Evolutionary conservation across 176 grass and related monocot genomes (phyloP), one percentile per base, ranked within the genome.

Genomic region (Zizania latifolia): DNA sequence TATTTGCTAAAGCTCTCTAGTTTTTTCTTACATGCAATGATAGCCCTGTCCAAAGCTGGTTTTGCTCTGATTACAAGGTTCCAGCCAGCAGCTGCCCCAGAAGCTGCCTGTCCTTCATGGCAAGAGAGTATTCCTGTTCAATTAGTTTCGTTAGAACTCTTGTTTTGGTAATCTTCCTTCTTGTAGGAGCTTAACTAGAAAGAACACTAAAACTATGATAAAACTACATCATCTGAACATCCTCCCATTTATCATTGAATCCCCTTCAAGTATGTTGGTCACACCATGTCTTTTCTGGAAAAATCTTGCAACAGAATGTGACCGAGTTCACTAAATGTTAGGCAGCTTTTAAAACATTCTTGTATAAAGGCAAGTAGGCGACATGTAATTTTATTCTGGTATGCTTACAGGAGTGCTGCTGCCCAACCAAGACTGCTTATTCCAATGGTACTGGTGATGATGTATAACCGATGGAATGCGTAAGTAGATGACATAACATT

Each of bases 391-490:
- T 68, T 72, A n/a, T 67, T 55, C 19, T 53, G 54, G 28, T 5
- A 44, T 70, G 33, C 43, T 72, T 89, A 62, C 91, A 99, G 91
- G 89, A 87, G 95, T 0, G 94, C 94, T 45, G 86, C 78, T 81
- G 91, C 84, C 43, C 94, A 94, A 84, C 94, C 94, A 70, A 85
- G 94, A 65, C 78, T 98, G 66, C 71, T 98, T 70, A 88, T 98
- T 89, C 94, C 91, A 59, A 72, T 92, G 65, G 69, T 71, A 21
- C 86, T 99, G 31, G 89, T 94, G 59, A 92, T 99, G 95, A 81
- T 90, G 81, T 94, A 84, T 68, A 94, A 94, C 73, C 76, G 89
- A 77, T 99, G 95, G 91, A 94, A 94, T 84, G 76, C 14, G 95
- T 99, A 90, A 92, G 95, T 74, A 32, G 17, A 81, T 34, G 21